Conservation (phyloP, 208 protist species). For the Leishmania major region DNA sequence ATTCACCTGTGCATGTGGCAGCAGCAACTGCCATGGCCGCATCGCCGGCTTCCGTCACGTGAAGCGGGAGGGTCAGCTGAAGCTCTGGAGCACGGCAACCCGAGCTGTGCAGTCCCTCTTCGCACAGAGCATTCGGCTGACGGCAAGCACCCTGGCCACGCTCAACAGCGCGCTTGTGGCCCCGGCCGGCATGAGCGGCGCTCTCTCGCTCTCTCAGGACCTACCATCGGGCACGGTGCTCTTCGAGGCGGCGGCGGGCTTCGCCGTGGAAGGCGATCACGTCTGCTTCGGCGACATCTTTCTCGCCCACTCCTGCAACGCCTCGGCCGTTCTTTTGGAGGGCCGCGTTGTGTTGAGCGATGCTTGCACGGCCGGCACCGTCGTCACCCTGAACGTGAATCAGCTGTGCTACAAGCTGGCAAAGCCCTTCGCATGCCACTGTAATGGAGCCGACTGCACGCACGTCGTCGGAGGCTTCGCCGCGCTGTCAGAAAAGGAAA, state of each 20-base stretch:
- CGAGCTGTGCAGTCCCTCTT: conserved; percentile 63
- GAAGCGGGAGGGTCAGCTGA: conserved; percentile 46
- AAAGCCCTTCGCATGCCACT: conserved; percentile 55
- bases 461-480: conserved; percentile 53
- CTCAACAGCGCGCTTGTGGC: conserved; percentile 61
- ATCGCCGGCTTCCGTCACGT: conserved; percentile 80
- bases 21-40: conserved; percentile 46
- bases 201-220: conserved; percentile 55
- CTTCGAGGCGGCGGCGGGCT: conserved; percentile 35
- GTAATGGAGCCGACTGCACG: conserved; percentile 44
- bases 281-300: conserved; percentile 62
- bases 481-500: conserved; percentile 42
- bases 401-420: conserved; percentile 62
- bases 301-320: conserved; percentile 72
- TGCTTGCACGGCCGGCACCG: conserved; percentile 39
- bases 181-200: conserved; percentile 29
- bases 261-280: conserved; percentile 36
- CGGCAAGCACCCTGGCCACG: conserved; percentile 43
- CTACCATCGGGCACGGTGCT: conserved; percentile 66
- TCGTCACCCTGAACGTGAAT: conserved; percentile 78
- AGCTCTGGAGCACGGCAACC: conserved; percentile 61
- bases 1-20: conserved; percentile 76
- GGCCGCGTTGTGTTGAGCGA: conserved; percentile 56
- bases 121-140: conserved; percentile 53
- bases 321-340: conserved; percentile 63